A percentile compares a stretch with the other conserved stretches of the same genome.
Evolutionary conservation across 1,284 basidiomycete species (phyloP).

Genomic region (Tilletiaria anomala): DNA sequence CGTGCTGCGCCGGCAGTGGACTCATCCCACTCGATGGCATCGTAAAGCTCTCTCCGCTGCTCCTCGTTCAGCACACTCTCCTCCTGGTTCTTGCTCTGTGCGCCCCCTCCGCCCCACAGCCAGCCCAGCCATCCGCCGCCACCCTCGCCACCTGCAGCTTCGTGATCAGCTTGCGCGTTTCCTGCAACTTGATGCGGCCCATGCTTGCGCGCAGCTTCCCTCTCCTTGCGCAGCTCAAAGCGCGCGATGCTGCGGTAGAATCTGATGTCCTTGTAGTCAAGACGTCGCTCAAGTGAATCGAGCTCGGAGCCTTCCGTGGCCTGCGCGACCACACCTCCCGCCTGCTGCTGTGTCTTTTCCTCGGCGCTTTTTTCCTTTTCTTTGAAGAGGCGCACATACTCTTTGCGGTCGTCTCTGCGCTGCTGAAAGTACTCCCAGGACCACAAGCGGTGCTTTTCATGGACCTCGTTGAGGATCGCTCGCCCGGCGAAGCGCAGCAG

Average conservation of each 20-base stretch:
- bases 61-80: conserved; percentile 66
- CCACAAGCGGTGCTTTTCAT: conserved; percentile 71
- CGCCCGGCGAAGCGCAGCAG: conserved; percentile 65
- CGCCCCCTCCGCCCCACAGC: conserved; percentile 3
- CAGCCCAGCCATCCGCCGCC: conserved; percentile 23
- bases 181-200: conserved; percentile 43
- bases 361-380: conserved; percentile 45
- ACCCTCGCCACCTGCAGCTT: conserved; percentile 9
- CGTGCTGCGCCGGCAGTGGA: conserved; percentile 13
- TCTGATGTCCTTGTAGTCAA: conserved; percentile 87
- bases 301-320: conserved; percentile 42
- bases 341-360: conserved; percentile 18
- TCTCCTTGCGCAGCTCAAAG: conserved; percentile 71
- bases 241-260: conserved; percentile 95
- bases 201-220: conserved; percentile 31
- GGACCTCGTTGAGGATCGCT: conserved; percentile 73
- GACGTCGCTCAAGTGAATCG: conserved; percentile 60
- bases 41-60: conserved; percentile 82
- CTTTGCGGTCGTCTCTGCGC: conserved; percentile 66
- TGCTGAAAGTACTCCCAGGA: conserved; percentile 82
- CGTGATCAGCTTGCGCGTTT: conserved; percentile 4
- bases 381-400: conserved; percentile 77
- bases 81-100: conserved; percentile 7
- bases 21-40: conserved; percentile 77
- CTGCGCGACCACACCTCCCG: conserved; percentile 14